Evolutionary conservation across 2,329 filamentous ascomycete species (phyloP), one percentile per base, ranked within the genome.

Genomic region (Calonectria crousiana): DNA sequence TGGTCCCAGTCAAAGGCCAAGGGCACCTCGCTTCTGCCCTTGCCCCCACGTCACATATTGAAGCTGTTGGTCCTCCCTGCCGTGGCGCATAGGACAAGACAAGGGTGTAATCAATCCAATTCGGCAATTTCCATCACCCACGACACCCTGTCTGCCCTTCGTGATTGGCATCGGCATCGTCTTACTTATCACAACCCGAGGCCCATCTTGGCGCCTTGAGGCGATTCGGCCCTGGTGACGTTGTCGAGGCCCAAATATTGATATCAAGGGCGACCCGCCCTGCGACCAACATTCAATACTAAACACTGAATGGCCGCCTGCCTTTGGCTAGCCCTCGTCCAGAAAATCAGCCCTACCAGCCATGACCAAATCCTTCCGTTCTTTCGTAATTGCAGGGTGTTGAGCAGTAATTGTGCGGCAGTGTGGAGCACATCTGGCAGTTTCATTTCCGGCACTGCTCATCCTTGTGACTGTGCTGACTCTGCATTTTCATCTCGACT

Each of bases 341-440:
- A 44, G 16, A 60, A 49, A 49, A 56, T 56, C 68, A 71, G 68
- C 68, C 68, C 58, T 71, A 71, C 60, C 26, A 71, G 36, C 36
- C 34, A 20, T 16, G 38, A 9, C 36, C 14, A 16, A 62, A 62
- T 44, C 34, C 36, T 62, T 41, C 36, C 11, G n/a, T 28, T 36
- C 51, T 20, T 38, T 32, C n/a, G 6, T 32, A 32, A 71, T 66
- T 65, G 44, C 68, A 66, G 68, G 34, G 56, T 28, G 56, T 23
- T 41, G 16, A 18, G 10, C 56, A 28, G 36, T 14, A 41, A 41
- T 62, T 41, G 34, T 41, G 23, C 26, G 23, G 32, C 23, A 1
- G 30, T 44, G 53, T 67, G 64, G 53, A 64, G 70, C 58, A 67
- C 62, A 30, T 60, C 14, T 30, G 44, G 23, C 44, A n/a, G 41